Conservation (phyloP, 2,329 filamentous ascomycete species). For the Colletotrichum sp. region DNA sequence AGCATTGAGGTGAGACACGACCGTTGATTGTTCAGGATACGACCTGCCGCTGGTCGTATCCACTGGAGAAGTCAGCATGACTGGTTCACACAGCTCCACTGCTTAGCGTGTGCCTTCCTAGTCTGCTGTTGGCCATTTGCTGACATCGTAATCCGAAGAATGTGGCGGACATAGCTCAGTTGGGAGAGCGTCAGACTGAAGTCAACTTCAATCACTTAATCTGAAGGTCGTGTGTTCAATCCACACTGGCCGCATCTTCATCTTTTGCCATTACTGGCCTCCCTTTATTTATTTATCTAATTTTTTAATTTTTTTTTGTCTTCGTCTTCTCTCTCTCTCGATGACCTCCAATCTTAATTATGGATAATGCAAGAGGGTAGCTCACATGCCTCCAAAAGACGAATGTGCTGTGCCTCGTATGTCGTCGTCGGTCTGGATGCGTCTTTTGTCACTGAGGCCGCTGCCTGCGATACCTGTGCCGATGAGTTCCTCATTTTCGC, state of each 20-base stretch:
- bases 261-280: background rate
- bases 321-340: background rate
- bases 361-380: background rate
- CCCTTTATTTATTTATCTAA: no score
- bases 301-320: background rate
- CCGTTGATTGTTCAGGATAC: background rate
- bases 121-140: fast-evolving
- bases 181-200: slow-evolving; percentile 23
- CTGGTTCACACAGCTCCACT: background rate
- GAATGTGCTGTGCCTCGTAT: background rate
- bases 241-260: slow-evolving; percentile 22
- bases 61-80: background rate
- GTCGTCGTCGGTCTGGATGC: background rate
- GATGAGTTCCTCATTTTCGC: background rate
- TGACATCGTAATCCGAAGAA: background rate
- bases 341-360: background rate
- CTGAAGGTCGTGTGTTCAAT: slow-evolving; percentile 23
- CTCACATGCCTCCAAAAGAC: background rate
- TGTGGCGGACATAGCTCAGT: slow-evolving; percentile 22
- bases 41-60: background rate
- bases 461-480: background rate
- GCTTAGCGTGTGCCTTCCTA: background rate
- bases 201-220: slow-evolving; percentile 18
- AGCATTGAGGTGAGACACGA: background rate
- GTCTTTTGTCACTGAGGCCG: background rate